These are phyloP conservation scores for Russula brevipes DNA, from an alignment of 768 basidiomycete genomes.

Conservation along the genomic window DNA sequence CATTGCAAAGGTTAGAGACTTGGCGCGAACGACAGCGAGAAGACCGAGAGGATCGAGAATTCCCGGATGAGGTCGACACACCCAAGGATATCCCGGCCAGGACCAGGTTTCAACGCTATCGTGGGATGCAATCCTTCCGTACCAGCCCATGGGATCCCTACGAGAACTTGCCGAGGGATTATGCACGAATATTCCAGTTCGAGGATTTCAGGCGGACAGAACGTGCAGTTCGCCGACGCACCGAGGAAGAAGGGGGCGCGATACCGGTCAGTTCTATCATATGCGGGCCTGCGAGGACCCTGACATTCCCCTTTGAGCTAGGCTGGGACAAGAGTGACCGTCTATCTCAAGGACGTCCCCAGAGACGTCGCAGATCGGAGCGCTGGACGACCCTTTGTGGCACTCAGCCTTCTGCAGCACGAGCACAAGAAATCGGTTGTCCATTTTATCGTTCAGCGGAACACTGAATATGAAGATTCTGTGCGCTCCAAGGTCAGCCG, in stretches of 20 bases:
- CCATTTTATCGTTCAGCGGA: slow-evolving; percentile 89
- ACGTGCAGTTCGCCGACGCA: slow-evolving; percentile 57
- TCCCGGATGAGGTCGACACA: slow-evolving; percentile 96
- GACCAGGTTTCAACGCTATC: slow-evolving; percentile 83
- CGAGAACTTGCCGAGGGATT: slow-evolving; percentile 91
- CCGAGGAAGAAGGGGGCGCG: slow-evolving; percentile 52
- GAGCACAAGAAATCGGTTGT: slow-evolving; percentile 94
- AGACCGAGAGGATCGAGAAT: slow-evolving; percentile 77
- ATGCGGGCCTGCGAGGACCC: background rate
- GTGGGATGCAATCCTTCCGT: slow-evolving; percentile 86
- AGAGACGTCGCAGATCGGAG: slow-evolving; percentile 41
- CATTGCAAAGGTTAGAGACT: slow-evolving; percentile 47
- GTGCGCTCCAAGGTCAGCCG: slow-evolving; percentile 79
- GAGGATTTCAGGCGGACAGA: slow-evolving; percentile 90
- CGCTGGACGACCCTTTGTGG: slow-evolving; percentile 46
- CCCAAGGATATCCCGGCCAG: slow-evolving; percentile 78
- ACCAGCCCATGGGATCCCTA: slow-evolving; percentile 98
- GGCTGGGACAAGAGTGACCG: slow-evolving; percentile 77
- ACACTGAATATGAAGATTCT: slow-evolving; percentile 87
- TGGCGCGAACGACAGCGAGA: slow-evolving; percentile 70
- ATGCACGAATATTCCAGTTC: slow-evolving; percentile 93
- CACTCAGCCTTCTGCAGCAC: slow-evolving; percentile 86
- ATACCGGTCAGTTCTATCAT: slow-evolving; percentile 53
- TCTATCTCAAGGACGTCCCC: slow-evolving; percentile 74
- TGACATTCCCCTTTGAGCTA: slow-evolving; percentile 32